phyloP scores from a whole-genome alignment of 306 rosid genomes.

The Fragaria vesca region DNA sequence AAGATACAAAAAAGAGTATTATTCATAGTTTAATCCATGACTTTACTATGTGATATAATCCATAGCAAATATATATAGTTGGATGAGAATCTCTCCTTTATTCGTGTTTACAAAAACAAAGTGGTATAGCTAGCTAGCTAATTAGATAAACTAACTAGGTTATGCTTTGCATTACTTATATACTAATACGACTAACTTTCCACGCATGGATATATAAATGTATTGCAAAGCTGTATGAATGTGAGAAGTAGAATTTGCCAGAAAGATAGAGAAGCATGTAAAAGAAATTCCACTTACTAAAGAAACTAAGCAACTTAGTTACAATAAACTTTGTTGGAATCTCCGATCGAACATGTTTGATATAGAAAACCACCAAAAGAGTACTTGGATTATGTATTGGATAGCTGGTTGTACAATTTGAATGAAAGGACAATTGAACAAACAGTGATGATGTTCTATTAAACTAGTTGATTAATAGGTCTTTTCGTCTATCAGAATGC shows the following conservation, averaged over 20 bases:
- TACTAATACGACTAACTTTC: conserved; percentile 18
- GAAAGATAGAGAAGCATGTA: conserved; percentile 7
- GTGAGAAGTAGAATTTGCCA: conserved; percentile 3
- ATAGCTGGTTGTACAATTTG: background rate
- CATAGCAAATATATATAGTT: background rate
- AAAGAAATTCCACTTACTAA: conserved; percentile 28
- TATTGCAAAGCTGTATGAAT: conserved; percentile 20
- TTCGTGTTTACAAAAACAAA: background rate
- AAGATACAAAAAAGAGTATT: background rate
- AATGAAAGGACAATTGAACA: conserved; percentile 9
- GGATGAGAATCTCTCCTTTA: conserved; percentile 4
- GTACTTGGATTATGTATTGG: conserved; percentile 12
- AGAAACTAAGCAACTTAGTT: background rate
- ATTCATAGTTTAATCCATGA: background rate
- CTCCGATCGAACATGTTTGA: conserved; percentile 18
- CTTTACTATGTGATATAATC: background rate
- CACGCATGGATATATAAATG: conserved; percentile 13
- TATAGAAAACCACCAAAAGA: conserved; percentile 8
- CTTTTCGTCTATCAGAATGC: background rate
- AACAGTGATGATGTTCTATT: background rate
- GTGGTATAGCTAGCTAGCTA: background rate
- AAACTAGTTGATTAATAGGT: background rate
- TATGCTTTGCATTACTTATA: background rate
- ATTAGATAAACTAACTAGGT: background rate
- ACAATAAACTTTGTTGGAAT: conserved; percentile 31